Conservation (phyloP, 169 alveolate species). For the Plasmodium relictum region DNA sequence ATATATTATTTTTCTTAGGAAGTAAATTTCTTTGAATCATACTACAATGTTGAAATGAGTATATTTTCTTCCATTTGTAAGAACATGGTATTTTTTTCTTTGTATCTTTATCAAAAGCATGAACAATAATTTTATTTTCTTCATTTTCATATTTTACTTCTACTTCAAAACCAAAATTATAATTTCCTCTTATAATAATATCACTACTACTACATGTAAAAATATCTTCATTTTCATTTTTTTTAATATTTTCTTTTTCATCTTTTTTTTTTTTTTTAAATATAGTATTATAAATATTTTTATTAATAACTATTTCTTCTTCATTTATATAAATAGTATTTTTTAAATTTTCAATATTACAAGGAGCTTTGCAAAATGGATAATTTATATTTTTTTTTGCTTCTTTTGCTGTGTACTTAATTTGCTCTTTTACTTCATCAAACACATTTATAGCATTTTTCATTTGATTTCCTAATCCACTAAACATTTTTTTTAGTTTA, state of each 20-base stretch:
- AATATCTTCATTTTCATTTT: conserved; percentile 11
- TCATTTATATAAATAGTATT: conserved; percentile 58
- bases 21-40: conserved; percentile 5
- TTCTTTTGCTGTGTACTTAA: conserved; percentile 55
- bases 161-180: conserved; percentile 43
- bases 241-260: background rate
- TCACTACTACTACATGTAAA: conserved; percentile 41
- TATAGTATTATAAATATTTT: conserved; percentile 30
- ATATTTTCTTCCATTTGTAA: conserved; percentile 36
- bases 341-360: conserved; percentile 49
- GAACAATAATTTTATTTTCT: conserved; percentile 45
- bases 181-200: conserved; percentile 23
- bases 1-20: background rate
- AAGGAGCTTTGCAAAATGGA: conserved; percentile 71
- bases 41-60: conserved; percentile 5
- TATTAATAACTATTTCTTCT: conserved; percentile 51
- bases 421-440: conserved; percentile 59
- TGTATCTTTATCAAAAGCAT: conserved; percentile 57
- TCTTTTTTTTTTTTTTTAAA: conserved; percentile 24
- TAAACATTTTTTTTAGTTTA: conserved; percentile 29
- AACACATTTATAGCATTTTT: conserved; percentile 59
- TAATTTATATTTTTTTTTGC: conserved; percentile 65
- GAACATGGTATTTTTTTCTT: conserved; percentile 43
- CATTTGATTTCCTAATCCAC: conserved; percentile 56
- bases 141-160: conserved; percentile 30